A percentile compares a stretch with the other conserved stretches of the same genome.
Conservation (phyloP, 306 rosid genomes). For the Lotus japonicus region DNA sequence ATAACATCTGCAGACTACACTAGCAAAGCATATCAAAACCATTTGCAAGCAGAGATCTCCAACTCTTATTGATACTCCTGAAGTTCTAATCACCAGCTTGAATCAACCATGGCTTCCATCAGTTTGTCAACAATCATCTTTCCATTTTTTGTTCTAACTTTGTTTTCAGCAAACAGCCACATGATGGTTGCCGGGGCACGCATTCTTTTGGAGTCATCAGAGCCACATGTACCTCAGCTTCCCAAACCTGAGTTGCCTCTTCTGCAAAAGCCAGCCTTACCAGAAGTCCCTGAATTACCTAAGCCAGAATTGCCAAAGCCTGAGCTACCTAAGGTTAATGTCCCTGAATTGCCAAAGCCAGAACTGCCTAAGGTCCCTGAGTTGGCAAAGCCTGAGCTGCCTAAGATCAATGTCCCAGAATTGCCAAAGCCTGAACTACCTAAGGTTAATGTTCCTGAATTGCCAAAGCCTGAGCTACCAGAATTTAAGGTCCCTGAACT, state of each 20-base stretch:
- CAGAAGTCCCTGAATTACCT: neutral
- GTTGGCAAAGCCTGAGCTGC: too few relatives aligned
- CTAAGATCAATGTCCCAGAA: too few relatives aligned
- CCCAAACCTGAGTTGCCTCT: constrained; percentile 13
- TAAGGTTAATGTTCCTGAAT: too few relatives aligned
- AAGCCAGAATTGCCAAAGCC: neutral
- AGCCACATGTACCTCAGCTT: constrained; percentile 8
- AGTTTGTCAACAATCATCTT: neutral
- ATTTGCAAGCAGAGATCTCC: neutral
- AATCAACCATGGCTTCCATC: constrained; percentile 6
- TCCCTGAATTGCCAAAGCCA: neutral
- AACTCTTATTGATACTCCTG: neutral
- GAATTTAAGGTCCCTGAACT: too few relatives aligned
- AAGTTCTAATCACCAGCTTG: neutral
- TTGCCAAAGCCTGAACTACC: too few relatives aligned
- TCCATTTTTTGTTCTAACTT: neutral
- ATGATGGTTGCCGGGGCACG: constrained; percentile 19
- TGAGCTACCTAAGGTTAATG: too few relatives aligned
- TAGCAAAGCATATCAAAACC: neutral
- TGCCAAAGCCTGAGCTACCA: too few relatives aligned
- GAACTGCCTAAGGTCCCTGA: too few relatives aligned
- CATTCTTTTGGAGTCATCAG: constrained; percentile 15
- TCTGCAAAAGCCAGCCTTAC: too few relatives aligned
- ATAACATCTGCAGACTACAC: neutral
- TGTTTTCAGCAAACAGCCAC: neutral